Conservation (phyloP, 139 green algal species). For the Tetraselmis striata region DNA sequence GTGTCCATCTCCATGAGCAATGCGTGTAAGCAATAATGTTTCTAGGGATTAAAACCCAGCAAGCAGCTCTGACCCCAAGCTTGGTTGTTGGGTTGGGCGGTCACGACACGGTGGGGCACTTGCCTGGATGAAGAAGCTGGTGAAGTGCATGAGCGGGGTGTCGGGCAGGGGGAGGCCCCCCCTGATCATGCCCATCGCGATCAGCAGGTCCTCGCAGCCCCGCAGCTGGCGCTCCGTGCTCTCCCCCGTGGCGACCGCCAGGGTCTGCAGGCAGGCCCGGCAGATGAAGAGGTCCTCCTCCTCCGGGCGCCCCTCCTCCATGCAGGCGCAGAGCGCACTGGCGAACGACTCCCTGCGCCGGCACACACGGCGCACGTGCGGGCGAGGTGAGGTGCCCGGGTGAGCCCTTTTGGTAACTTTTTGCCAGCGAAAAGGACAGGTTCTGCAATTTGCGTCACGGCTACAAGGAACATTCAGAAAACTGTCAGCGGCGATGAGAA, state of each 20-base stretch:
- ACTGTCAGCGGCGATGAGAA: no score
- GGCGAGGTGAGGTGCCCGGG: no score
- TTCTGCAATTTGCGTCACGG: no score
- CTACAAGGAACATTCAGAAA: no score
- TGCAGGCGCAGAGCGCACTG: neutral
- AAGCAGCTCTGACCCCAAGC: no score
- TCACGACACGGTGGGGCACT: neutral
- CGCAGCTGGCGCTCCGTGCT: slow-evolving; percentile 12
- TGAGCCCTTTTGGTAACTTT: no score
- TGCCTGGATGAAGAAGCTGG: slow-evolving; percentile 17
- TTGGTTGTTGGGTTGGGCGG: no score
- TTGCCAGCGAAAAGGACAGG: no score
- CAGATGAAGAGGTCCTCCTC: slow-evolving; percentile 32
- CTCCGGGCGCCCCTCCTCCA: neutral
- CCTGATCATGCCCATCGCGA: neutral
- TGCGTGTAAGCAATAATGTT: no score
- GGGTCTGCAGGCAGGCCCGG: slow-evolving; percentile 30
- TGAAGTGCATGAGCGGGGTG: slow-evolving; percentile 18
- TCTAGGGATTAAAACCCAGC: no score
- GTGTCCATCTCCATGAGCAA: no score
- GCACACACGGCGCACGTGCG: no score
- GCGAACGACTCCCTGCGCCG: neutral
- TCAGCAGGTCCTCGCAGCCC: slow-evolving; percentile 11
- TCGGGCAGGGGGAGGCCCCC: neutral
- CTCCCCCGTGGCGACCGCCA: slow-evolving; percentile 17